Evolutionary conservation across 129 eudicot genomes (phyloP), one percentile per base, ranked within the genome.

Genomic region (Centrapalus pauciflorus): DNA sequence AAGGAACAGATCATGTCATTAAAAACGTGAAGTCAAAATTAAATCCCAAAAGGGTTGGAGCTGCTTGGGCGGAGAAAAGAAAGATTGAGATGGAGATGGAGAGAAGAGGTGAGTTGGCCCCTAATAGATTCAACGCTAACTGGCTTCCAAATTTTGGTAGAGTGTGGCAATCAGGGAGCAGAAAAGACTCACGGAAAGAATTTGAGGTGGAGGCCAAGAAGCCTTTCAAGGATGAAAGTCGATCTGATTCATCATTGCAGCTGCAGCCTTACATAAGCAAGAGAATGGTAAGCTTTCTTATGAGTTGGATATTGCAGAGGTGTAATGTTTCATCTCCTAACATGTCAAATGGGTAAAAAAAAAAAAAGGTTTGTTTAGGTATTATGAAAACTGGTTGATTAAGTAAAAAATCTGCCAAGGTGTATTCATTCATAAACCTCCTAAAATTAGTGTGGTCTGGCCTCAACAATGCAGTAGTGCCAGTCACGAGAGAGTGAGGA

Each of bases 21-120:
- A 75, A 79, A 55, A 28, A 60, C 5, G 69, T 63, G 25, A 93
- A 84, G 66, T 81, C 90, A 7, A 93, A 84, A 64, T 64, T 88
- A 67, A 93, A 93, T 71, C 95, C 95, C 0, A 93, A 88, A 71
- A 83, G 98, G 64, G 96, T 93, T 40, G 98, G 98, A 55, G 98
- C 98, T 67, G 98, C 95, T 35, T 93, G 96, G 96, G 98, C 98
- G 17, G 98, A 93, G 75, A 88, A 81, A 73, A 85, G 98, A 85
- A 93, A 82, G 69, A 32, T 81, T 16, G 98, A 93, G 75, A 55
- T 93, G 87, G 96, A 88, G 73, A 43, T 81, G 95, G 96, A 93
- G 76, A 88, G 68, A 69, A 77, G 73, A 76, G 98, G 98, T 67
- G 83, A 70, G 74, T 55, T 77, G 35, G 78, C 77, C 12, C 26